These are phyloP conservation scores for Dactylonectria macrodidyma DNA, from an alignment of 2,329 filamentous ascomycete species.

Conservation along the genomic window DNA sequence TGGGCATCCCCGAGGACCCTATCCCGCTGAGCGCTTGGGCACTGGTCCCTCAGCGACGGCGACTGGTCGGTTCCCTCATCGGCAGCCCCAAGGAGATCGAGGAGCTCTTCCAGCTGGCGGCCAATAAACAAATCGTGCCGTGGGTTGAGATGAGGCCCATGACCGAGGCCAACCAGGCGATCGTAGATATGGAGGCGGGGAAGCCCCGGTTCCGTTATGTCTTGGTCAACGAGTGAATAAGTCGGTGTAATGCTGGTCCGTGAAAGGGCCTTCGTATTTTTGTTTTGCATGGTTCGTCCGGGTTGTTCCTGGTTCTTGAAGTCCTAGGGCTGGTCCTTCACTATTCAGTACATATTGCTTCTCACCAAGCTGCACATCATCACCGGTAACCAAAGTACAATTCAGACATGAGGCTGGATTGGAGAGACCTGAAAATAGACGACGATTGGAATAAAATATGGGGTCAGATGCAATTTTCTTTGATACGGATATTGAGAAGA, in stretches of 20 bases:
- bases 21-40: conserved; percentile 39
- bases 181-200: conserved; percentile 69
- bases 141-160: conserved; percentile 70
- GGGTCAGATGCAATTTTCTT: not conserved
- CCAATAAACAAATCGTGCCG: conserved; percentile 68
- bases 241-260: not conserved
- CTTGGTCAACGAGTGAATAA: conserved; percentile 50
- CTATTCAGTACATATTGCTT: not conserved
- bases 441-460: not conserved
- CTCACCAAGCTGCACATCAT: conserved; percentile 2
- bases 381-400: not conserved
- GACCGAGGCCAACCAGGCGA: conserved; percentile 67
- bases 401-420: conserved; percentile 9
- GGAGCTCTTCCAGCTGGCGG: conserved; percentile 72
- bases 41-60: conserved; percentile 27
- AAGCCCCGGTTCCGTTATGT: conserved; percentile 65
- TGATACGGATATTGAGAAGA: not conserved
- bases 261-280: not conserved
- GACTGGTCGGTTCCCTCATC: conserved; percentile 56
- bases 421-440: not conserved
- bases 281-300: conserved; percentile 1
- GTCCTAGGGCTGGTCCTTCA: not conserved
- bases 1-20: conserved; percentile 67
- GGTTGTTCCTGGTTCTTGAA: not conserved
- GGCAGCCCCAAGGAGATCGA: conserved; percentile 69